Evolutionary conservation across 495 filamentous ascomycete species (phyloP), one percentile per base, ranked within the genome.

Genomic region (Penicillium waksmanii): DNA sequence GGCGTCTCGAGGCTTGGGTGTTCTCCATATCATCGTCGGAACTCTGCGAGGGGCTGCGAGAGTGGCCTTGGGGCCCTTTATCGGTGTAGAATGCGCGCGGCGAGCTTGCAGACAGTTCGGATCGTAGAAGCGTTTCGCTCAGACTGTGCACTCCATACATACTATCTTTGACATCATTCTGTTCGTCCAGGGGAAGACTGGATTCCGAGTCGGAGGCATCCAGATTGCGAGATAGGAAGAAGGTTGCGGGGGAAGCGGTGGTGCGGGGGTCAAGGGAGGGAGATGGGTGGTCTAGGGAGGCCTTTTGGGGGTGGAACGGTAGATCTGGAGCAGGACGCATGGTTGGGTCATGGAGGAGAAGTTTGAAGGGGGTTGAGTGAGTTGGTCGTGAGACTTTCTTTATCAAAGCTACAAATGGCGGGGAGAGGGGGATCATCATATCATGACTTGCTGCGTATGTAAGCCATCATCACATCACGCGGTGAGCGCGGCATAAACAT

Each of bases 91-190:
- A 27, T 48, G n/a, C 53, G 27, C 53, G 51, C 25, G 55, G 51
- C 7, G 52, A 59, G 27, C 60, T 63, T 17, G 43, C 57, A n/a
- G 56, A 33, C 21, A 70, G 17, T 15, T 52, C 58, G 9, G 67
- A 59, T 4, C 60, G 63, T 25, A 74, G 73, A 27, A 84, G 73
- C 11, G 82, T 83, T 23, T 85, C 85, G 50, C 82, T 80, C 13
- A 90, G 71, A 59, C 86, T 89, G 63, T 86, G 80, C 8, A 91
- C 84, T 5, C 88, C 87, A 63, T 82, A 89, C 53, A 76, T 80
- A 62, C 77, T 85, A 55, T 80, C 73, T 57, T 68, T 69, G 21
- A 50, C 51, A 31, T 57, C 58, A 8, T 58, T 67, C 10, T 51
- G 44, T 18, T 58, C 65, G 46, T 73, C 68, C 51, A 64, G 54